These are phyloP conservation scores for Aphanoascus verrucosus DNA, from an alignment of 2,329 filamentous ascomycete genomes.

Conservation along the genomic window DNA sequence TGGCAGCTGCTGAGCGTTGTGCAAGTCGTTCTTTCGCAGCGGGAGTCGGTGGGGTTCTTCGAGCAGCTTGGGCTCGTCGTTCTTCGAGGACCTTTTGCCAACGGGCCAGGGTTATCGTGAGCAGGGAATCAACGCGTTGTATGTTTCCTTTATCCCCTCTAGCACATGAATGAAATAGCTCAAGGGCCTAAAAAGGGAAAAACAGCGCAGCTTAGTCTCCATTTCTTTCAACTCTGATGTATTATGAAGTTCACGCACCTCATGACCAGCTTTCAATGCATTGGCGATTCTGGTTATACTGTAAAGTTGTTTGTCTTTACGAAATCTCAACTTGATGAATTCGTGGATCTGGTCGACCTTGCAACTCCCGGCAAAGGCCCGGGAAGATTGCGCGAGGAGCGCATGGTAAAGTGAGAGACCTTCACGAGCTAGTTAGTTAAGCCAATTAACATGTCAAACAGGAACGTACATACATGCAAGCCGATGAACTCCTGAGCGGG, in stretches of 20 bases:
- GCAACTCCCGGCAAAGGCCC: constrained; percentile 20
- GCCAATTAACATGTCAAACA: background rate
- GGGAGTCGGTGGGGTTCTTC: background rate
- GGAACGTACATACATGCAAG: constrained; percentile 35
- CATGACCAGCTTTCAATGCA: constrained; percentile 34
- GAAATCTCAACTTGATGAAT: constrained; percentile 30
- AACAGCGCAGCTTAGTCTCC: background rate
- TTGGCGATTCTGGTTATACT: constrained; percentile 32
- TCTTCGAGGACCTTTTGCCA: constrained; percentile 19
- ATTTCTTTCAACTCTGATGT: no score
- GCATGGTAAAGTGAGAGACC: constrained; percentile 38
- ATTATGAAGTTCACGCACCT: constrained; percentile 21
- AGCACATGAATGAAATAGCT: constrained; percentile 28
- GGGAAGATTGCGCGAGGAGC: constrained; percentile 34
- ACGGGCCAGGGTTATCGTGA: constrained; percentile 20
- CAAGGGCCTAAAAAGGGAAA: constrained; percentile 24
- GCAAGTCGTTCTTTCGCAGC: constrained; percentile 20
- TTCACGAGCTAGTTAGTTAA: constrained; percentile 16
- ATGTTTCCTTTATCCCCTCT: constrained; percentile 22
- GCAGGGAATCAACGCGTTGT: constrained; percentile 20
- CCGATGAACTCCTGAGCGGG: constrained; percentile 32
- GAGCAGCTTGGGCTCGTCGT: constrained; percentile 14
- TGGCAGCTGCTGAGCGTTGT: constrained; percentile 22
- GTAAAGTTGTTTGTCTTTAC: constrained; percentile 28
- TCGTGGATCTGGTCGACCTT: constrained; percentile 21